Conservation (phyloP, 257 asterid species). For the Coffea eugenioides region DNA sequence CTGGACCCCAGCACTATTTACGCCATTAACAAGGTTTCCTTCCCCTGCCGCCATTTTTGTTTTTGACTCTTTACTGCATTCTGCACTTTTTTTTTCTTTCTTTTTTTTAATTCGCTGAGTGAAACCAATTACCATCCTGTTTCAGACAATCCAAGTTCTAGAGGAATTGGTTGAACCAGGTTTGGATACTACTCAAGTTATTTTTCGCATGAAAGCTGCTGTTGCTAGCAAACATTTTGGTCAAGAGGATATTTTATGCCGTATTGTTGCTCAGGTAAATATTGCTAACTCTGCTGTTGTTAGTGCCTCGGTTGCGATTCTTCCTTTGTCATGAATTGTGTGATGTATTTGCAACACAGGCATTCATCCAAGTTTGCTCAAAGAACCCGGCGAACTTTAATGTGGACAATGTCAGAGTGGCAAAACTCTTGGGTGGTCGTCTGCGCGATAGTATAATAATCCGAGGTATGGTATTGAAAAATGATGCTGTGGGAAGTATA, state of each 20-base stretch:
- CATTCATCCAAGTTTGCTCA: constrained; percentile 96
- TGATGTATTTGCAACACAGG: constrained; percentile 42
- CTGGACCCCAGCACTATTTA: constrained; percentile 91
- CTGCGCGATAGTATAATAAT: constrained; percentile 68
- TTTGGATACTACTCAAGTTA: constrained; percentile 67
- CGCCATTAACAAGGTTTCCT: constrained; percentile 76
- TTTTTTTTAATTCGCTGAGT: not conserved
- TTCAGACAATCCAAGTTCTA: constrained; percentile 60
- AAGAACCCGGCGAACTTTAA: constrained; percentile 85
- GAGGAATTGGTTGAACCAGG: constrained; percentile 77
- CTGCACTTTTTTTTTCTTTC: not conserved
- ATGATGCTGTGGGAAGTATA: constrained; percentile 78
- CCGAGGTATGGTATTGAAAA: constrained; percentile 83
- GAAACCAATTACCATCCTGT: constrained; percentile 12
- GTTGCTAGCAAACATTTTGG: constrained; percentile 98
- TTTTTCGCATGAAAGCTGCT: constrained; percentile 75
- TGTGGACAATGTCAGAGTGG: constrained; percentile 94
- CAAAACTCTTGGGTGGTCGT: constrained; percentile 94
- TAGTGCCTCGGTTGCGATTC: not conserved
- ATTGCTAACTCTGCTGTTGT: constrained; percentile 9
- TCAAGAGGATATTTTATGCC: constrained; percentile 72
- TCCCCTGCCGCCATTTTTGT: too few species aligned
- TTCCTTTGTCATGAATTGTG: not conserved
- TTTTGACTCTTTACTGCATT: too few species aligned
- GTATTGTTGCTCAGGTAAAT: constrained; percentile 74